These are phyloP conservation scores for Colletotrichum cordylinicola DNA, from an alignment of 2,329 filamentous ascomycete genomes.

Conservation along the genomic window DNA sequence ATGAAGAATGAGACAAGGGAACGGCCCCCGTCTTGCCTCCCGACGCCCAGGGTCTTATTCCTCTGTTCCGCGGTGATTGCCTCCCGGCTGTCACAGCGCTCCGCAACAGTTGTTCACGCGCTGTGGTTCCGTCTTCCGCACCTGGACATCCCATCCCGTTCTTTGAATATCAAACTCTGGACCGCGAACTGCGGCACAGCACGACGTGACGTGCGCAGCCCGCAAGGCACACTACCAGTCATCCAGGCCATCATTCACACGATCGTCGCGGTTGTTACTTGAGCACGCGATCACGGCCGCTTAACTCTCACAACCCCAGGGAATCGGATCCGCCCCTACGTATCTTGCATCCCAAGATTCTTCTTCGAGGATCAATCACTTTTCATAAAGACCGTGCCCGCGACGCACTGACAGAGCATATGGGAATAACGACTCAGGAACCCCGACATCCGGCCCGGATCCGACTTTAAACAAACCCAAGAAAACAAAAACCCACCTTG, in stretches of 20 bases:
- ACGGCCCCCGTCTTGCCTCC: neutral
- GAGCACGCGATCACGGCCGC: neutral
- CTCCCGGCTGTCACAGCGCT: neutral
- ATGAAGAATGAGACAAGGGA: neutral
- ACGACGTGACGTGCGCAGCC: neutral
- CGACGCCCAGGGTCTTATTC: neutral
- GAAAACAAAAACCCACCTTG: neutral
- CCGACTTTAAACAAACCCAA: neutral
- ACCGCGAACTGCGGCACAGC: neutral
- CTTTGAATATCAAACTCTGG: neutral
- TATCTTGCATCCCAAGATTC: neutral
- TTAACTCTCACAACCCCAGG: neutral
- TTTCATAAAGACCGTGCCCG: neutral
- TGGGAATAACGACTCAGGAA: neutral
- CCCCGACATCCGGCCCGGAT: neutral
- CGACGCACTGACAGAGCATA: neutral
- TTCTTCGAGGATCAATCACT: neutral
- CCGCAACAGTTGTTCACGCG: neutral
- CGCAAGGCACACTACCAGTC: neutral
- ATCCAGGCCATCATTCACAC: neutral
- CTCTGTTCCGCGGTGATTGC: neutral
- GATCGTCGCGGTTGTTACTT: neutral
- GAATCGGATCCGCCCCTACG: neutral
- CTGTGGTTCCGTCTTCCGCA: neutral
- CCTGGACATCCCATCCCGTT: neutral